These are phyloP conservation scores for Cyanophora paradoxa DNA, from an alignment of 78 protist genomes.

Conservation along the genomic window DNA sequence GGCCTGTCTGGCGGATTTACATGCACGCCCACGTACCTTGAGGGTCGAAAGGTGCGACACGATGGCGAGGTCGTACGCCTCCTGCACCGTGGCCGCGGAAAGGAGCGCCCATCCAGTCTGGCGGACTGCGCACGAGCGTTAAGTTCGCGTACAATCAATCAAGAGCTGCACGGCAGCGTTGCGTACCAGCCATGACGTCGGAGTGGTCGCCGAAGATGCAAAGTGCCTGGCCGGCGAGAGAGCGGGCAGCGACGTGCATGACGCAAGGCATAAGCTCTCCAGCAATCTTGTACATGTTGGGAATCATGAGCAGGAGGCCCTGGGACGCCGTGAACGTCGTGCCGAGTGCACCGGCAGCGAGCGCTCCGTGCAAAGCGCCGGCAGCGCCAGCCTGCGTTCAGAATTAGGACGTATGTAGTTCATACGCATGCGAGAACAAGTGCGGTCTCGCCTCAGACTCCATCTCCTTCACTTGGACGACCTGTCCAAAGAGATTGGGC, in stretches of 20 bases:
- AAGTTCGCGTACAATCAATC: no score
- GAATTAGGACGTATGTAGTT: neutral
- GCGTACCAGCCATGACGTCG: slow-evolving; percentile 76
- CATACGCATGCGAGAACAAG: neutral
- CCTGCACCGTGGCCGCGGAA: slow-evolving; percentile 44
- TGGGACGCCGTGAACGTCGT: slow-evolving; percentile 66
- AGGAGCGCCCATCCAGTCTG: slow-evolving; percentile 44
- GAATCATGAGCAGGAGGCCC: slow-evolving; percentile 72
- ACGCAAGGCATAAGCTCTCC: slow-evolving; percentile 61
- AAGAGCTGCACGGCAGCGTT: no score
- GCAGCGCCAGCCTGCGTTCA: slow-evolving; percentile 58
- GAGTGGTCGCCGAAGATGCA: slow-evolving; percentile 64
- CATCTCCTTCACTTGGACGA: slow-evolving; percentile 32
- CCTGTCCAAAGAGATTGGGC: slow-evolving; percentile 54
- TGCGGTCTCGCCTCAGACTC: slow-evolving; percentile 52
- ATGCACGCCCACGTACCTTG: no score
- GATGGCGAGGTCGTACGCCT: slow-evolving; percentile 48
- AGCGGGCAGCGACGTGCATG: slow-evolving; percentile 61
- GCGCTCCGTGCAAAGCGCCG: slow-evolving; percentile 63
- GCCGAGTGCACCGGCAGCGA: slow-evolving; percentile 45
- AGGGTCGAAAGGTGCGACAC: slow-evolving; percentile 50
- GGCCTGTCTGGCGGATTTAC: no score
- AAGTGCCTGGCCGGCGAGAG: slow-evolving; percentile 52
- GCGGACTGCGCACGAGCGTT: no score
- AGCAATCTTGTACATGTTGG: slow-evolving; percentile 69